Evolutionary conservation across 2,329 filamentous ascomycete species (phyloP).

Genomic region (Hansfordia pulvinata): DNA sequence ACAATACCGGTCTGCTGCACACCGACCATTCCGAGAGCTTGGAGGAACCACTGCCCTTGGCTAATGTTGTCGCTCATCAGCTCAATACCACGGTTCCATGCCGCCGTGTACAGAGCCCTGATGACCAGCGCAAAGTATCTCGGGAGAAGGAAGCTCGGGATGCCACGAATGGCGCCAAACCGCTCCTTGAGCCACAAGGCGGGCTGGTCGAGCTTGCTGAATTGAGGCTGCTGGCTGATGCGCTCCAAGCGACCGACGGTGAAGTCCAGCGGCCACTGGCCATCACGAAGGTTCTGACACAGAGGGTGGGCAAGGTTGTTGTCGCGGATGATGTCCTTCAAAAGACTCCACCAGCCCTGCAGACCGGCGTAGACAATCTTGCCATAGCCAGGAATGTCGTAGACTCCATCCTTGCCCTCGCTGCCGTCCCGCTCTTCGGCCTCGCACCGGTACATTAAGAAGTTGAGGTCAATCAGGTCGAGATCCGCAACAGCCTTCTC

Average conservation of each 20-base stretch:
- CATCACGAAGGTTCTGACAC: slow-evolving; percentile 83
- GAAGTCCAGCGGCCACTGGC: slow-evolving; percentile 87
- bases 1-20: slow-evolving; percentile 82
- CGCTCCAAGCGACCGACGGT: slow-evolving; percentile 66
- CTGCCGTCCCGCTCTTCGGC: slow-evolving; percentile 75
- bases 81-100: slow-evolving; percentile 63
- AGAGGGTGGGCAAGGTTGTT: slow-evolving; percentile 90
- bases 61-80: slow-evolving; percentile 68
- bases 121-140: slow-evolving; percentile 87
- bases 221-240: slow-evolving; percentile 48
- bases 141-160: slow-evolving; percentile 82
- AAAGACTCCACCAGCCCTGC: slow-evolving; percentile 96
- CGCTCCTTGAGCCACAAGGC: slow-evolving; percentile 70
- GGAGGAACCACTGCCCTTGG: slow-evolving; percentile 76
- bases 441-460: slow-evolving; percentile 81
- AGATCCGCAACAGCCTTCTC: slow-evolving; percentile 65
- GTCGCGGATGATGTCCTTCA: slow-evolving; percentile 70
- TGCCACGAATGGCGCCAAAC: slow-evolving; percentile 70
- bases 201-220: slow-evolving; percentile 48
- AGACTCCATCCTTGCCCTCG: slow-evolving; percentile 70
- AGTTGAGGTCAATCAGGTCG: slow-evolving; percentile 75
- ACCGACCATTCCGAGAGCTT: slow-evolving; percentile 81
- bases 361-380: slow-evolving; percentile 86
- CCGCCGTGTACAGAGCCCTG: slow-evolving; percentile 75
- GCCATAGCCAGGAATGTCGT: slow-evolving; percentile 73